Evolutionary conservation across 2,329 filamentous ascomycete species (phyloP).

Genomic region (Didymella keratinophila): DNA sequence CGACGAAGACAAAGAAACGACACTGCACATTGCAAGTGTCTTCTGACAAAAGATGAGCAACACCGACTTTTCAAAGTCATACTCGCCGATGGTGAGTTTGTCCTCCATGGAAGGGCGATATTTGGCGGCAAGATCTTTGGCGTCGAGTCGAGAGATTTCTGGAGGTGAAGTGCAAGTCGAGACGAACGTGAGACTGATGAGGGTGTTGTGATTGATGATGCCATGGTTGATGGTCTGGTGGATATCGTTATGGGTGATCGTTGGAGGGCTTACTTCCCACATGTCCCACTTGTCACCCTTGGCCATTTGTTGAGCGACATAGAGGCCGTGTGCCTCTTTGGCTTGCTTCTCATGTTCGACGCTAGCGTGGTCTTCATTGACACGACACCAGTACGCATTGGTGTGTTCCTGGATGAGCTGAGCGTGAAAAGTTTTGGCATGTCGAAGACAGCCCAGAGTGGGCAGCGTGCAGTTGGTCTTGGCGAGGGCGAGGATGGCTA

Average conservation of each 20-base stretch:
- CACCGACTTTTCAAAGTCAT: neutral
- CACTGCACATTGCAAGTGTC: neutral
- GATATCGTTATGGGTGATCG: neutral
- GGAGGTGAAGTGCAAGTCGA: conserved; percentile 1
- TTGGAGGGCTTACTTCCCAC: conserved; percentile 12
- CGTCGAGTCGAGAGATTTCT: neutral
- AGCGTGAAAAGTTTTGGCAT: neutral
- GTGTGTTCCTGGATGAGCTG: neutral
- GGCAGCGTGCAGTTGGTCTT: neutral
- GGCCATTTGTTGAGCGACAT: neutral
- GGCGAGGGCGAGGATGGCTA: neutral
- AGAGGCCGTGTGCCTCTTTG: neutral
- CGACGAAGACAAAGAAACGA: neutral
- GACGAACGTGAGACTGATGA: neutral
- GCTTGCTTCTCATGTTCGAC: conserved; percentile 3
- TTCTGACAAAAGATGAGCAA: neutral
- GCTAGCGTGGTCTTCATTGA: conserved; percentile 1
- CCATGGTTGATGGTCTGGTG: neutral
- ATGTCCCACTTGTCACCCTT: conserved; percentile 13
- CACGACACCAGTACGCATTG: conserved; percentile 2
- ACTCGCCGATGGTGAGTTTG: neutral
- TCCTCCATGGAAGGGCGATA: neutral
- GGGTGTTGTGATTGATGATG: no score
- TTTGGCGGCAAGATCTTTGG: neutral
- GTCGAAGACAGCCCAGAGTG: neutral